Evolutionary conservation across 2,329 filamentous ascomycete species (phyloP).

Genomic region (Penicillium capsulatum): DNA sequence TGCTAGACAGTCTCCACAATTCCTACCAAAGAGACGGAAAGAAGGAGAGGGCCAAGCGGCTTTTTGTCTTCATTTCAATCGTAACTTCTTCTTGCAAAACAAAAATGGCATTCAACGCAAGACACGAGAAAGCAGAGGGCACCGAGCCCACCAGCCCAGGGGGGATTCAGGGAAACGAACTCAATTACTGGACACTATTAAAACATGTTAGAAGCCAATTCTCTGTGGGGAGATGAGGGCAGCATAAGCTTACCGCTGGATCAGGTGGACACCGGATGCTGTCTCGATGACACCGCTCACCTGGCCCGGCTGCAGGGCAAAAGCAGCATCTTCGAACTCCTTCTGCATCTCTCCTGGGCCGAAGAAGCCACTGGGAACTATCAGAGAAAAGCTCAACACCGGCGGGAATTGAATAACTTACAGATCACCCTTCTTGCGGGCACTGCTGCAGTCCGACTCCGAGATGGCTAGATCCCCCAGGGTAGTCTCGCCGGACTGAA

Average conservation of each 20-base stretch:
- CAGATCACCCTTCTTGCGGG: conserved; percentile 87
- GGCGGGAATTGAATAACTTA: too few species aligned
- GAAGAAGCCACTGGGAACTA: conserved; percentile 76
- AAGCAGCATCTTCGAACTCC: conserved; percentile 95
- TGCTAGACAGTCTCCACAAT: too few species aligned
- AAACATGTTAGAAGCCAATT: conserved; percentile 2
- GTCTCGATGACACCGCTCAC: conserved; percentile 87
- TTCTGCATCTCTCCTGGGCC: conserved; percentile 95
- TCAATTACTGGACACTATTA: conserved; percentile 25
- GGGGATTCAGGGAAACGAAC: conserved; percentile 1
- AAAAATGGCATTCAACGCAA: neutral
- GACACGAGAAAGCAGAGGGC: neutral
- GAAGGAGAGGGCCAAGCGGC: too few species aligned
- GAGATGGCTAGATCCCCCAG: conserved; percentile 80
- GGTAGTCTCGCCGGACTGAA: conserved; percentile 62
- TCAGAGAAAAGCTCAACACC: too few species aligned
- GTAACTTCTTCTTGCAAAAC: too few species aligned
- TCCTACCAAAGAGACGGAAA: too few species aligned
- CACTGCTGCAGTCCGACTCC: conserved; percentile 94
- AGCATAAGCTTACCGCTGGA: conserved; percentile 67
- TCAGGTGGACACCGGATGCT: conserved; percentile 89
- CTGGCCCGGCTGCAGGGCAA: conserved; percentile 80
- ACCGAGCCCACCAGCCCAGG: neutral
- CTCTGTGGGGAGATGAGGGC: neutral
- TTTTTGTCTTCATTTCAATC: too few species aligned